Conservation (phyloP, 1,284 basidiomycete species). For the Cryptococcus depauperatus region DNA sequence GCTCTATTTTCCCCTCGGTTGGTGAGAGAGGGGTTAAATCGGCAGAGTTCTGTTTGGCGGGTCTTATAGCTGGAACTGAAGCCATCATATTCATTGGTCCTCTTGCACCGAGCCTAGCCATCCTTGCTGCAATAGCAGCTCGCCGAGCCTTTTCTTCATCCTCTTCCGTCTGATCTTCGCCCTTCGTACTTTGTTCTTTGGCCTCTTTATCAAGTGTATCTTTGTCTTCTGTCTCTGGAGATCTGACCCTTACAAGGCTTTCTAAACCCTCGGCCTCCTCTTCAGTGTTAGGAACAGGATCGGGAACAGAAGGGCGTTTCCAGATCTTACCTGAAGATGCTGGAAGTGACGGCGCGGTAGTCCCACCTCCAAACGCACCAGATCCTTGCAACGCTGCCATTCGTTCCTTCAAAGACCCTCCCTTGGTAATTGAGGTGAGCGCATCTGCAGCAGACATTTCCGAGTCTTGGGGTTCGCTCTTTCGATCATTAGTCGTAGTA, state of each 20-base stretch:
- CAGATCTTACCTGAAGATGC: conserved; percentile 60
- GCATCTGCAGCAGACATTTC: conserved; percentile 75
- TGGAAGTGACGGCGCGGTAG: conserved; percentile 52
- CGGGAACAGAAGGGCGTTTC: conserved; percentile 52
- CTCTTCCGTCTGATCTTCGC: conserved; percentile 41
- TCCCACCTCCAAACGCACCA: conserved; percentile 58
- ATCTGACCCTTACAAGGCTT: too few species aligned
- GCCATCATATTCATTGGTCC: conserved; percentile 44
- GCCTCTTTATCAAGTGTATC: neutral
- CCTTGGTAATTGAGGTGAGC: conserved; percentile 60
- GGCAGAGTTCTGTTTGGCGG: conserved; percentile 19
- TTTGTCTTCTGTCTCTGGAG: neutral
- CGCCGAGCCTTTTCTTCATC: conserved; percentile 43
- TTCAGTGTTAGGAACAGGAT: conserved; percentile 47
- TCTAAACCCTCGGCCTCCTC: conserved; percentile 21
- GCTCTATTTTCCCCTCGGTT: conserved; percentile 5
- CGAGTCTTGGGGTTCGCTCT: conserved; percentile 19
- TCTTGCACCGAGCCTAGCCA: conserved; percentile 47
- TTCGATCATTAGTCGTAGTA: conserved; percentile 4
- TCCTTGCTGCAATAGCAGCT: conserved; percentile 48
- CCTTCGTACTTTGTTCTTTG: conserved; percentile 19
- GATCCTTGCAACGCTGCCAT: conserved; percentile 79
- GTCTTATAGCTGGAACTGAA: conserved; percentile 21
- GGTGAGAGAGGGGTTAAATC: conserved; percentile 25
- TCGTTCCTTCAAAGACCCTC: conserved; percentile 71